Evolutionary conservation across 2,329 filamentous ascomycete species (phyloP).

Genomic region (Rasamsonia emersonii): DNA sequence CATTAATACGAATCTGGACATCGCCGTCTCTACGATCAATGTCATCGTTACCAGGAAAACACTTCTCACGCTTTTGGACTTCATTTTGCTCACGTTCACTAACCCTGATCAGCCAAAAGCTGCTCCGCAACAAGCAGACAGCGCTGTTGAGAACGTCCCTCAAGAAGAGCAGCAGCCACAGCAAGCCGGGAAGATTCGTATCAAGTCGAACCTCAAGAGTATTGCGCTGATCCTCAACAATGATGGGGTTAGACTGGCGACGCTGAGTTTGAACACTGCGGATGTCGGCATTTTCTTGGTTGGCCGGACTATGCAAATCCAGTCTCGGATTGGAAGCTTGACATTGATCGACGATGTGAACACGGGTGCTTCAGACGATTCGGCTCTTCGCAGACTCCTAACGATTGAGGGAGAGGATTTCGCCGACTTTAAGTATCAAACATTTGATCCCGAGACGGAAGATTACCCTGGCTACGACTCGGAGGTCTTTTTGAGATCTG

Average conservation of each 20-base stretch:
- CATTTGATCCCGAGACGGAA: constrained; percentile 68
- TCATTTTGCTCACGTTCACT: constrained; percentile 86
- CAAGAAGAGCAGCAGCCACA: constrained; percentile 20
- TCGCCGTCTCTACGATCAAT: constrained; percentile 91
- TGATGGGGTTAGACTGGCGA: constrained; percentile 89
- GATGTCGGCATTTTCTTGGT: constrained; percentile 84
- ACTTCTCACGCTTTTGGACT: constrained; percentile 83
- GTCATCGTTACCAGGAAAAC: constrained; percentile 89
- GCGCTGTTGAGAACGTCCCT: constrained; percentile 17
- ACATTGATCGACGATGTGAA: constrained; percentile 91
- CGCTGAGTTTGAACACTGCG: constrained; percentile 82
- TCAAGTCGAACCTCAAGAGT: constrained; percentile 88
- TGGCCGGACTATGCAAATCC: constrained; percentile 78
- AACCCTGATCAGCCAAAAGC: constrained; percentile 46
- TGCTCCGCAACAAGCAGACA: constrained; percentile 22
- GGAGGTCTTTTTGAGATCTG: constrained; percentile 79
- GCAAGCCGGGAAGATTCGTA: constrained; percentile 67
- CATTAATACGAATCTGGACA: constrained; percentile 85
- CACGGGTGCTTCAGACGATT: constrained; percentile 72
- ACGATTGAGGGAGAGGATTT: constrained; percentile 94
- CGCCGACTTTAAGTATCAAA: constrained; percentile 95
- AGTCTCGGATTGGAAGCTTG: constrained; percentile 76
- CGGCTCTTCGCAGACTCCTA: constrained; percentile 74
- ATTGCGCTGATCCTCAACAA: constrained; percentile 95
- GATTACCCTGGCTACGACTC: constrained; percentile 92